Conservation (phyloP, 2,329 filamentous ascomycete species). For the Pyricularia pennisetigena region DNA sequence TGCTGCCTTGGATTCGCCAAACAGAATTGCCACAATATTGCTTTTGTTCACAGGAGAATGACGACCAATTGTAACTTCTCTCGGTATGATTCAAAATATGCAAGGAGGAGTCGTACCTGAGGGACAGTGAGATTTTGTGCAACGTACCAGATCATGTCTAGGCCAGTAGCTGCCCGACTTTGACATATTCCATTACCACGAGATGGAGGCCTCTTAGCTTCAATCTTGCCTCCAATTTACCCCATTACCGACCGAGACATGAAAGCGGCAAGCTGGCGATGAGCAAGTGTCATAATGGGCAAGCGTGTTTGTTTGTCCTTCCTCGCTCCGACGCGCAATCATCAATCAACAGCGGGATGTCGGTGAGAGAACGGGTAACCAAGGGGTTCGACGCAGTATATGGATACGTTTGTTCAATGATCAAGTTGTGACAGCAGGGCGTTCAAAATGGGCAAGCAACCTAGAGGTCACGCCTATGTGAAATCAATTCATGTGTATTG, state of each 20-base stretch:
- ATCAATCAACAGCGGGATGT: not conserved
- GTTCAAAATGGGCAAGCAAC: too few species aligned
- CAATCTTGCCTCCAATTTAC: not conserved
- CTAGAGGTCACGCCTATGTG: too few species aligned
- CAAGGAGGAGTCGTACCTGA: not conserved
- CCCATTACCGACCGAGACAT: not conserved
- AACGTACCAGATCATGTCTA: not conserved
- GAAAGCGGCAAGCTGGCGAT: not conserved
- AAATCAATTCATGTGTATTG: too few species aligned
- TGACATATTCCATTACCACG: not conserved
- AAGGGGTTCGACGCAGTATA: too few species aligned
- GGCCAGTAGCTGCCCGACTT: not conserved
- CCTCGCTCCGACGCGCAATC: not conserved
- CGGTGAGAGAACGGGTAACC: too few species aligned
- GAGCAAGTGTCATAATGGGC: not conserved
- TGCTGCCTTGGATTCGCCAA: not conserved
- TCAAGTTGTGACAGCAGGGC: not conserved
- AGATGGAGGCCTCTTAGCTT: not conserved
- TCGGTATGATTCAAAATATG: not conserved
- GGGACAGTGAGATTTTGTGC: not conserved
- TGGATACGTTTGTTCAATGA: not conserved
- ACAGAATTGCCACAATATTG: not conserved
- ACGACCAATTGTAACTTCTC: not conserved
- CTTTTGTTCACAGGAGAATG: too few species aligned
- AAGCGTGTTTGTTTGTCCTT: not conserved